These are phyloP conservation scores for Carpinus fangiana DNA, from an alignment of 306 rosid genomes.

Conservation along the genomic window DNA sequence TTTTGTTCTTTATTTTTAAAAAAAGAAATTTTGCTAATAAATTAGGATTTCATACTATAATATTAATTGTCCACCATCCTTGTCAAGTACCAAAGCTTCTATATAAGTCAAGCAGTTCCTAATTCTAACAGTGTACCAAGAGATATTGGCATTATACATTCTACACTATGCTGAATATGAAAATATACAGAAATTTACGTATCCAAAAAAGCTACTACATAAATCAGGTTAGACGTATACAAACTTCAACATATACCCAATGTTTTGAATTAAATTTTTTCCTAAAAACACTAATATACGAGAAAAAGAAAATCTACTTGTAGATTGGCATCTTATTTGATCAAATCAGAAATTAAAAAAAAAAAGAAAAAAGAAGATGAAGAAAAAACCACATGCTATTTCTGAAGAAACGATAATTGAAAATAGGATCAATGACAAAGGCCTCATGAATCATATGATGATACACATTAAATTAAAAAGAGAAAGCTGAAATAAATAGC, in stretches of 20 bases:
- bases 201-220: background rate
- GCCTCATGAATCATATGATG: background rate
- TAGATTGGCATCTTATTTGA: background rate
- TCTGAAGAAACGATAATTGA: background rate
- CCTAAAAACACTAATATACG: background rate
- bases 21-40: background rate
- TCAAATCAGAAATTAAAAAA: background rate
- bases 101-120: background rate
- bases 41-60: background rate
- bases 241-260: too few relatives aligned
- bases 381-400: background rate
- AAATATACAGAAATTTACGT: background rate
- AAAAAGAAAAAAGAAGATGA: too few relatives aligned
- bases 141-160: background rate
- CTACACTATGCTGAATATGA: background rate
- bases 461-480: background rate
- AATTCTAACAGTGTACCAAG: background rate
- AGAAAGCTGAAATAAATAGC: conserved; percentile 1
- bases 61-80: background rate
- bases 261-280: background rate
- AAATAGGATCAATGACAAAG: background rate
- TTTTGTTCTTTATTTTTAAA: too few relatives aligned
- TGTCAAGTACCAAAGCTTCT: background rate
- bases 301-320: too few relatives aligned
- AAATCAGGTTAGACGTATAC: background rate